These are phyloP conservation scores for Lichtheimia ramosa DNA, from an alignment of 371 early-diverging fungal species.

Conservation along the genomic window DNA sequence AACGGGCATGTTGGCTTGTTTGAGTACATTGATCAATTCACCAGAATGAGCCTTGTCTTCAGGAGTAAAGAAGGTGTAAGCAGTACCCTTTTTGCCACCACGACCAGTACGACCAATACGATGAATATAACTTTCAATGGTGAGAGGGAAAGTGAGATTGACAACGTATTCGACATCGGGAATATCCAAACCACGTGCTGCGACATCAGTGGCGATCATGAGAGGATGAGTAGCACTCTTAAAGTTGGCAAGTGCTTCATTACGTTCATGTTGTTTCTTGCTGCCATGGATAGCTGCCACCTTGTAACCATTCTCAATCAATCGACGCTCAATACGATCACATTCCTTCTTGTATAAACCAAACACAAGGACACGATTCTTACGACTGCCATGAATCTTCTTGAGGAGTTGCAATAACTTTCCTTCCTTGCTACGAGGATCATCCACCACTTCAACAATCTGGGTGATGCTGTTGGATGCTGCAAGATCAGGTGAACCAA, in stretches of 20 bases:
- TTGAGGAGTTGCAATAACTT: conserved; percentile 78
- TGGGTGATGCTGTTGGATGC: conserved; percentile 93
- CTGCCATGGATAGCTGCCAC: conserved; percentile 88
- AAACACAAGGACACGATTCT: conserved; percentile 88
- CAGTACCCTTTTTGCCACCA: conserved; percentile 88
- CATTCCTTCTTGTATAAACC: conserved; percentile 96
- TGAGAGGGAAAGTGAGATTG: conserved; percentile 97
- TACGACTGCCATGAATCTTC: conserved; percentile 77
- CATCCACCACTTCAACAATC: conserved; percentile 86
- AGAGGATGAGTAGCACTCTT: conserved; percentile 72
- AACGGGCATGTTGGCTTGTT: conserved; percentile 83
- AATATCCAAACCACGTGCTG: conserved; percentile 96
- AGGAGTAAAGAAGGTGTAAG: conserved; percentile 94
- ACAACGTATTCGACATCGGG: conserved; percentile 98
- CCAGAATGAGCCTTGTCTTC: conserved; percentile 93
- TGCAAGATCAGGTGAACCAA: conserved; percentile 91
- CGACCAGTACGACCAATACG: conserved; percentile 97
- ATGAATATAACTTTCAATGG: conserved; percentile 93
- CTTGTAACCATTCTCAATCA: conserved; percentile 78
- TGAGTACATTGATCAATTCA: conserved; percentile 87
- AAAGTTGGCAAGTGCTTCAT: conserved; percentile 69
- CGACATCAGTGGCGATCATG: conserved; percentile 94
- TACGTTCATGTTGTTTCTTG: conserved; percentile 72
- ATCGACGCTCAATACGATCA: conserved; percentile 69
- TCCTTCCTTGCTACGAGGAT: conserved; percentile 77